Evolutionary conservation across 2,329 filamentous ascomycete species (phyloP), one percentile per base, ranked within the genome.

Genomic region (Pseudogymnoascus sp.): DNA sequence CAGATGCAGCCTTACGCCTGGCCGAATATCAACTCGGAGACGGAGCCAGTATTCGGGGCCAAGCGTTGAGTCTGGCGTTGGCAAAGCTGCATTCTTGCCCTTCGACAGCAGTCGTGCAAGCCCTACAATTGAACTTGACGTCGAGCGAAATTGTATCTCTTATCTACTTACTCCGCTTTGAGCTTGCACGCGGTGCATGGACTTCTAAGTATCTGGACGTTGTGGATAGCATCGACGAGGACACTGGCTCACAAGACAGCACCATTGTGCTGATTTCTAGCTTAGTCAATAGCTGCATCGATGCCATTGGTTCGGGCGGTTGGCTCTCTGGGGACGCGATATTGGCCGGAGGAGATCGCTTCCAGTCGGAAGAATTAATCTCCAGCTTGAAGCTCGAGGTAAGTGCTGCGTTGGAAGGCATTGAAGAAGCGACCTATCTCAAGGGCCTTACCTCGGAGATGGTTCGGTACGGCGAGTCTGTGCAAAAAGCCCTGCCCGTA

Each of bases 111-210:
- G 86, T 89, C 41, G 82, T 88, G 54, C 79, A 81, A 60, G 82
- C 83, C 2, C 79, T 93, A 47, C 85, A 87, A 39, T 77, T 79
- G 9, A 81, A 81, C 28, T 82, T 90, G 63, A 80, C 81, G 57
- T 85, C 84, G 2, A 81, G 87, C 65, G 87, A 92, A 66, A 83
- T 88, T 22, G 77, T 90, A 9, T 85, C 86, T 36, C 79, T 93
- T 60, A 86, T 92, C 67, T 83, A 88, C 66, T 78, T 92, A 5
- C 78, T 93, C 30, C 85, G 89, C 61, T 80, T 87, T 65, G 88
- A 92, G 74, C 79, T 93, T 50, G 83, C 86, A 59, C 84, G 86
- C 65, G 89, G 89, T 62, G 86, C 86, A 33, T 93, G 89, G 89
- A 90, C 87, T 0, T 83, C 85, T 16, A 80, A 83, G 20, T 91